Conservation (phyloP, 129 eudicot genomes). For the Escallonia rubra region DNA sequence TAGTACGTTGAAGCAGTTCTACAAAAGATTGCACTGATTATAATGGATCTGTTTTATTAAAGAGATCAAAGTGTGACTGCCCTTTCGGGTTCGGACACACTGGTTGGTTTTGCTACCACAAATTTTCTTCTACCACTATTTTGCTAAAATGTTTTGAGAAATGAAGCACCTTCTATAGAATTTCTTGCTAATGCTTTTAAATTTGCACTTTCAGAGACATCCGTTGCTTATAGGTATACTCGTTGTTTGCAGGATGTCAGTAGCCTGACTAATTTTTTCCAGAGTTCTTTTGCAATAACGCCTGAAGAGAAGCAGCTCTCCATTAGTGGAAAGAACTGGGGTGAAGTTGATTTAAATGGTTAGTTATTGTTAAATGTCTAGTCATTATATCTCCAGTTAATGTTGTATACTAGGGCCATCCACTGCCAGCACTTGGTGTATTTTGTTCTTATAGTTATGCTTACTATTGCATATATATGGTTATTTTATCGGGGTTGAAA, state of each 20-base stretch:
- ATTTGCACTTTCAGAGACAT: not conserved
- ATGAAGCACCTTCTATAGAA: not conserved
- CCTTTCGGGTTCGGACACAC: not conserved
- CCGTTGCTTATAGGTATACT: not conserved
- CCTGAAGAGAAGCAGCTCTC: conserved; percentile 95
- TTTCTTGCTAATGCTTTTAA: not conserved
- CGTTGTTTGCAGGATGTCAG: conserved; percentile 71
- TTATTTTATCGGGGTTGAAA: too few relatives aligned
- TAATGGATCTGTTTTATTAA: not conserved
- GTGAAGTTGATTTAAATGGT: conserved; percentile 95
- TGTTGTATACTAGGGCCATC: not conserved
- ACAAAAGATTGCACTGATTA: not conserved
- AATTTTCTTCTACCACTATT: not conserved
- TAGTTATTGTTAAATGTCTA: conserved; percentile 8
- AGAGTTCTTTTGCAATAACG: conserved; percentile 52
- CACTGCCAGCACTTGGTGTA: not conserved
- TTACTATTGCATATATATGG: too few relatives aligned
- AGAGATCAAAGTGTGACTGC: not conserved
- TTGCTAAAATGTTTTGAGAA: not conserved
- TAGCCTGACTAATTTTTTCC: conserved; percentile 73
- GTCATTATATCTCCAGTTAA: not conserved
- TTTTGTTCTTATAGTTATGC: too few relatives aligned
- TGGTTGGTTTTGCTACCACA: not conserved
- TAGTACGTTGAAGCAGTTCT: not conserved
- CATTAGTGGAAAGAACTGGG: conserved; percentile 94